These are phyloP conservation scores for Cryphonectria nitschkei DNA, from an alignment of 2,329 filamentous ascomycete species.

Conservation along the genomic window DNA sequence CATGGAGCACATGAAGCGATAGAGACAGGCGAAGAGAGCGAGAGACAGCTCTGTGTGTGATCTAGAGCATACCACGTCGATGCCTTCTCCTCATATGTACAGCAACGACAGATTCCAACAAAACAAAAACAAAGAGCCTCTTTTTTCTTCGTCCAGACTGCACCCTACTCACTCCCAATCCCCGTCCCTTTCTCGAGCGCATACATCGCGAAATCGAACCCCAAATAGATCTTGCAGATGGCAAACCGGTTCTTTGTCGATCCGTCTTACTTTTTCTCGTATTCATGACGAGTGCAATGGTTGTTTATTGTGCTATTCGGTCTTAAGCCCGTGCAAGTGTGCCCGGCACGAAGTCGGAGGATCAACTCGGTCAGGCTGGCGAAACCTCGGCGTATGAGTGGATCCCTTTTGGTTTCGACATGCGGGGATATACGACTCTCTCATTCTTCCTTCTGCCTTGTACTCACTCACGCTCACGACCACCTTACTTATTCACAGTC, in stretches of 20 bases:
- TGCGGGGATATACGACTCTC: not conserved
- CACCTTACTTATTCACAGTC: not conserved
- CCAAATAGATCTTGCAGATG: not conserved
- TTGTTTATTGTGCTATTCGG: not conserved
- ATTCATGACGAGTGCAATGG: not conserved
- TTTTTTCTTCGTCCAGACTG: not conserved
- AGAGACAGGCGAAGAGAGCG: not conserved
- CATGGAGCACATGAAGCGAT: constrained; percentile 50
- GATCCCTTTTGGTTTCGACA: not conserved
- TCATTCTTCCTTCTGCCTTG: not conserved
- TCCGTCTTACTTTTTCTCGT: not conserved
- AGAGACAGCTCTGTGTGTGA: not conserved
- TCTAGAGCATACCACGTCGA: not conserved
- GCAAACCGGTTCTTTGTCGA: not conserved
- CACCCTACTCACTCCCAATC: not conserved
- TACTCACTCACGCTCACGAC: not conserved
- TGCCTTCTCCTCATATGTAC: not conserved
- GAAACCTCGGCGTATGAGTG: not conserved
- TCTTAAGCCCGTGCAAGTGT: not conserved
- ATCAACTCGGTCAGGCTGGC: not conserved
- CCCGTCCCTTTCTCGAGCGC: not conserved
- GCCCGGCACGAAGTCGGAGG: not conserved
- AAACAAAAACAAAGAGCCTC: not conserved
- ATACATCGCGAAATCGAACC: not conserved
- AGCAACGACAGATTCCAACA: not conserved